These are phyloP conservation scores for Stentor roeselii DNA, from an alignment of 73 alveolate genomes.

Conservation along the genomic window DNA sequence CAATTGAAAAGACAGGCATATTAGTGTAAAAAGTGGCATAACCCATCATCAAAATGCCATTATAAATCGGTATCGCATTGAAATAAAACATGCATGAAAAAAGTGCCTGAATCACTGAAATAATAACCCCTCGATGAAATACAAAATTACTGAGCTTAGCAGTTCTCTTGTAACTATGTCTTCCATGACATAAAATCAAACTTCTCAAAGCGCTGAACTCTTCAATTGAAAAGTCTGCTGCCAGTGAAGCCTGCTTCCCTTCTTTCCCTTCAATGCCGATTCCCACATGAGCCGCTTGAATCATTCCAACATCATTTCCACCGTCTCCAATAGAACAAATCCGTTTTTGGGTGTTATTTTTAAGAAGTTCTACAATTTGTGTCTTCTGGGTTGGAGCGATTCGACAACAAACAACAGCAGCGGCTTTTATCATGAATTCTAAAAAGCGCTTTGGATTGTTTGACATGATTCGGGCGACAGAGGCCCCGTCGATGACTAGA, in stretches of 20 bases:
- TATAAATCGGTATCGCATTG: constrained; percentile 95
- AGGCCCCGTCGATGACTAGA: constrained; percentile 51
- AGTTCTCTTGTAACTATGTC: constrained; percentile 88
- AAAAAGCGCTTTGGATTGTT: constrained; percentile 35
- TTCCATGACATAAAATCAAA: constrained; percentile 95
- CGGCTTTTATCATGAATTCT: constrained; percentile 42
- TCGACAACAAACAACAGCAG: constrained; percentile 93
- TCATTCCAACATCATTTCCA: constrained; percentile 99
- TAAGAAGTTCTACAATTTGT: constrained; percentile 75
- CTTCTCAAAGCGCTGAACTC: constrained; percentile 75
- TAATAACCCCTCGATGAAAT: constrained; percentile 96
- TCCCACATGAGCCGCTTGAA: constrained; percentile 94
- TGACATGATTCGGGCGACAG: constrained; percentile 32
- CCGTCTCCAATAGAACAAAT: constrained; percentile 98
- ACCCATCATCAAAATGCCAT: constrained; percentile 95
- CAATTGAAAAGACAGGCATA: constrained; percentile 90
- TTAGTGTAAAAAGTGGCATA: constrained; percentile 93
- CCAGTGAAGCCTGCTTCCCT: constrained; percentile 96
- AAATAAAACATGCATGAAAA: constrained; percentile 83
- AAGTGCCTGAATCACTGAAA: constrained; percentile 83
- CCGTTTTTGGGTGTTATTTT: constrained; percentile 72
- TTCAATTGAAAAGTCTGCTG: constrained; percentile 93
- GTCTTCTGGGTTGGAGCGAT: constrained; percentile 97
- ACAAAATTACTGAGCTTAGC: constrained; percentile 85
- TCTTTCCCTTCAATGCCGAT: constrained; percentile 89